phyloP scores from a whole-genome alignment of 805 yeast species.

The Monosporozyma unispora region DNA sequence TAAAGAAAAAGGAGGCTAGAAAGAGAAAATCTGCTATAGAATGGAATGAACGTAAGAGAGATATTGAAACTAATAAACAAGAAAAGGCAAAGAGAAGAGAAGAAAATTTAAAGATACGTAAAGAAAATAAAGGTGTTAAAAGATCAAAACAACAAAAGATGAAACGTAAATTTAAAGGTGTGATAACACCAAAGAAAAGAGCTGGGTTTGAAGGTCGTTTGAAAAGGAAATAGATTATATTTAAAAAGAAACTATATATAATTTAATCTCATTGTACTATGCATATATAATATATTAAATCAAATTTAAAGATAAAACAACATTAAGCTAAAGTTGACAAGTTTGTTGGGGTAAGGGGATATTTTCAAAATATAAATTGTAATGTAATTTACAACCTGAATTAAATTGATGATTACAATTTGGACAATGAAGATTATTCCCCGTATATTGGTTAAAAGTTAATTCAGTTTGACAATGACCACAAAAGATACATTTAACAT shows the following conservation, averaged over 20 bases:
- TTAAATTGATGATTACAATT: conserved; percentile 22
- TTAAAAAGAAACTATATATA: neutral
- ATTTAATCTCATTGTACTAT: neutral
- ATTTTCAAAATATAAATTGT: conserved; percentile 21
- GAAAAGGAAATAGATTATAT: conserved; percentile 14
- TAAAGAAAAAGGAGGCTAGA: conserved; percentile 71
- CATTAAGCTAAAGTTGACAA: too few relatives aligned
- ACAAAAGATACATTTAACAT: conserved; percentile 19
- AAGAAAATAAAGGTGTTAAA: conserved; percentile 75
- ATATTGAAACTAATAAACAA: conserved; percentile 63
- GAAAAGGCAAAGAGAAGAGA: conserved; percentile 82
- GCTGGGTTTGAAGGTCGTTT: conserved; percentile 88
- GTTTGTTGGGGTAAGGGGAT: neutral
- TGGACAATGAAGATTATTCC: conserved; percentile 12
- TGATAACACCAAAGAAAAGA: conserved; percentile 42
- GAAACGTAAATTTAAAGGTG: conserved; percentile 50
- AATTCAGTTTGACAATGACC: conserved; percentile 24
- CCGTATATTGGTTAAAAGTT: conserved; percentile 21
- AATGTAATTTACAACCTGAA: conserved; percentile 28
- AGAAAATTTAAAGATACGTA: conserved; percentile 78
- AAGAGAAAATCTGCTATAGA: conserved; percentile 82
- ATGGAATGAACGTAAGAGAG: conserved; percentile 85
- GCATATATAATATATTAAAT: neutral
- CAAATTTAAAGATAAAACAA: too few relatives aligned
- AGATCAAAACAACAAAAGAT: conserved; percentile 65